These are phyloP conservation scores for Venustampulla echinocandica DNA, from an alignment of 495 filamentous ascomycete species.

Conservation along the genomic window DNA sequence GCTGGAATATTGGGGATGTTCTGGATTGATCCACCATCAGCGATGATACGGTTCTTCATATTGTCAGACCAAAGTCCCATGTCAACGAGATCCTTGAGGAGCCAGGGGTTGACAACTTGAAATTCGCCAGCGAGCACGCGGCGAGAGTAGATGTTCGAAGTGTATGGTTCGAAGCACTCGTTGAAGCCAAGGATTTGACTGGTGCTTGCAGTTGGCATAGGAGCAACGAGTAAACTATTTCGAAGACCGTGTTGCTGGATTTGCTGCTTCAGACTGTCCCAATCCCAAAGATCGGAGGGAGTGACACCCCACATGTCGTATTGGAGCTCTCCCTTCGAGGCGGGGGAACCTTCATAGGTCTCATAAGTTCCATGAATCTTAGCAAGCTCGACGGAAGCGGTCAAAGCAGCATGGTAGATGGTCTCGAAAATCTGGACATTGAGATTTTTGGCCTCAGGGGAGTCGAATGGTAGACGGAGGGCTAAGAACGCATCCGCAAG, in stretches of 20 bases:
- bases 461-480: constrained; percentile 94
- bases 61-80: constrained; percentile 97
- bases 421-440: constrained; percentile 99
- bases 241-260: constrained; percentile 87
- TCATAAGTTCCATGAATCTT: constrained; percentile 75
- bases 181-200: constrained; percentile 97
- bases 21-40: constrained; percentile 91
- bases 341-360: constrained; percentile 87
- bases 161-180: constrained; percentile 99
- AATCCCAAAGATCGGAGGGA: constrained; percentile 93
- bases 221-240: constrained; percentile 89
- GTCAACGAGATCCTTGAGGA: constrained; percentile 95
- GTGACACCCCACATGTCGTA: constrained; percentile 98
- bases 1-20: constrained; percentile 91
- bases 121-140: constrained; percentile 97
- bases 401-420: constrained; percentile 93
- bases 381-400: constrained; percentile 77
- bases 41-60: constrained; percentile 99
- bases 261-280: constrained; percentile 77
- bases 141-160: constrained; percentile 97
- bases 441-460: constrained; percentile 79
- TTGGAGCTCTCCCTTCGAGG: constrained; percentile 91
- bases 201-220: constrained; percentile 95
- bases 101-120: constrained; percentile 98
- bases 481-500: constrained; percentile 98